Percentiles rank a stretch among this genome's conserved stretches.
Conservation (phyloP, 768 basidiomycete species). For the Cystofilobasidium macerans region DNA sequence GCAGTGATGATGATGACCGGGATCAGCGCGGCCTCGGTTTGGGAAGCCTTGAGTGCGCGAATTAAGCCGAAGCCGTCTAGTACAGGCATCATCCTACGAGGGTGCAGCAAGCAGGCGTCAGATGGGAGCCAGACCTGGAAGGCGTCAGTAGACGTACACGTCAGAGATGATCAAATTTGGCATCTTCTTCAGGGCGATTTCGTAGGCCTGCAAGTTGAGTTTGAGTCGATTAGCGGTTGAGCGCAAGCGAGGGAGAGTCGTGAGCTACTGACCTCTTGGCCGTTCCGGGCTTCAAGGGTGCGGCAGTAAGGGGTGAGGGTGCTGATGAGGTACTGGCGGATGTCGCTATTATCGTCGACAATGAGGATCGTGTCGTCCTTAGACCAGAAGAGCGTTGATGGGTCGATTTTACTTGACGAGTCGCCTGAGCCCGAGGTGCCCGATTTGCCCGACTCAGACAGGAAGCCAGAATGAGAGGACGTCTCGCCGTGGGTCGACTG, state of each 20-base stretch:
- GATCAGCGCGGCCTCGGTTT: conserved; percentile 28
- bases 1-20: conserved; percentile 37
- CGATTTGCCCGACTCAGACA: conserved; percentile 27
- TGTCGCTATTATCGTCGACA: conserved; percentile 23
- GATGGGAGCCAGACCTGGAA: too few species aligned
- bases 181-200: conserved; percentile 2
- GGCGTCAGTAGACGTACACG: conserved; percentile 25
- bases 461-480: conserved; percentile 6
- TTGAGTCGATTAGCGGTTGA: too few species aligned
- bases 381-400: conserved; percentile 37
- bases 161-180: conserved; percentile 39
- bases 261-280: conserved; percentile 25
- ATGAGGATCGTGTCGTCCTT: conserved; percentile 27
- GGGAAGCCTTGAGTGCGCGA: conserved; percentile 30
- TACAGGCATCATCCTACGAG: conserved; percentile 26
- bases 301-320: conserved; percentile 38
- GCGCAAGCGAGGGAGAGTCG: background rate
- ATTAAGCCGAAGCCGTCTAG: conserved; percentile 39
- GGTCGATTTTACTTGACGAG: conserved; percentile 35
- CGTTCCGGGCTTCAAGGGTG: conserved; percentile 33
- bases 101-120: background rate
- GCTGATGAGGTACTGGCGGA: conserved; percentile 22
- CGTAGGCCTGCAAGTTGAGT: conserved; percentile 1
- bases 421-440: conserved; percentile 27
- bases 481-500: conserved; percentile 14